These are phyloP conservation scores for Lachnellula hyalina DNA, from an alignment of 2,329 filamentous ascomycete species.

Conservation along the genomic window DNA sequence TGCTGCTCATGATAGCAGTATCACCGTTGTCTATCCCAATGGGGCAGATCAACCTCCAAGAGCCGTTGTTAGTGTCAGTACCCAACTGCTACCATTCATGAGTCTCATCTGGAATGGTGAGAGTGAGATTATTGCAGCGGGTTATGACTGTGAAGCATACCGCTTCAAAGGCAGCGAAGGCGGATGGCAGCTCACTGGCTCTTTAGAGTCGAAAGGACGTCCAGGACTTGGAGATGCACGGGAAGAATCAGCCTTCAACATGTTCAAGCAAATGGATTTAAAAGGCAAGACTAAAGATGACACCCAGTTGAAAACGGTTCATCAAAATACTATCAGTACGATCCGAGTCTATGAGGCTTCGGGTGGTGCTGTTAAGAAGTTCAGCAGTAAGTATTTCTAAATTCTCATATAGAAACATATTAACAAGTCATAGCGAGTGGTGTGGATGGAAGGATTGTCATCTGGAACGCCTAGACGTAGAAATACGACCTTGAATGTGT, in stretches of 20 bases:
- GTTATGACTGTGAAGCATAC: slow-evolving; percentile 86
- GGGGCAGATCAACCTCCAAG: slow-evolving; percentile 84
- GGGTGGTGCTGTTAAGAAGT: slow-evolving; percentile 63
- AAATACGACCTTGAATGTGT: slow-evolving; percentile 2
- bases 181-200: slow-evolving; percentile 81
- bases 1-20: slow-evolving; percentile 88
- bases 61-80: slow-evolving; percentile 85
- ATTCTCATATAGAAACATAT: slow-evolving; percentile 25
- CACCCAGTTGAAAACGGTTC: slow-evolving; percentile 88
- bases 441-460: slow-evolving; percentile 75
- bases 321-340: slow-evolving; percentile 93
- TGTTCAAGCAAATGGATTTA: slow-evolving; percentile 98
- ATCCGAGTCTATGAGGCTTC: slow-evolving; percentile 69
- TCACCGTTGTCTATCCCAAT: slow-evolving; percentile 92
- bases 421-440: slow-evolving; percentile 58
- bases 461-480: slow-evolving; percentile 60
- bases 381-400: slow-evolving; percentile 65
- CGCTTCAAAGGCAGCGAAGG: slow-evolving; percentile 72
- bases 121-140: slow-evolving; percentile 89
- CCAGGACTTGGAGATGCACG: slow-evolving; percentile 47
- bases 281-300: slow-evolving; percentile 91
- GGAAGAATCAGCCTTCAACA: slow-evolving; percentile 92
- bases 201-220: slow-evolving; percentile 65
- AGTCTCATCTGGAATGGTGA: slow-evolving; percentile 90
- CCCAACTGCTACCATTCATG: slow-evolving; percentile 86